A percentile compares a stretch with the other conserved stretches of the same genome.
phyloP scores from a whole-genome alignment of 192 early-diverging fungal genomes.

The Allomyces arbusculus region DNA sequence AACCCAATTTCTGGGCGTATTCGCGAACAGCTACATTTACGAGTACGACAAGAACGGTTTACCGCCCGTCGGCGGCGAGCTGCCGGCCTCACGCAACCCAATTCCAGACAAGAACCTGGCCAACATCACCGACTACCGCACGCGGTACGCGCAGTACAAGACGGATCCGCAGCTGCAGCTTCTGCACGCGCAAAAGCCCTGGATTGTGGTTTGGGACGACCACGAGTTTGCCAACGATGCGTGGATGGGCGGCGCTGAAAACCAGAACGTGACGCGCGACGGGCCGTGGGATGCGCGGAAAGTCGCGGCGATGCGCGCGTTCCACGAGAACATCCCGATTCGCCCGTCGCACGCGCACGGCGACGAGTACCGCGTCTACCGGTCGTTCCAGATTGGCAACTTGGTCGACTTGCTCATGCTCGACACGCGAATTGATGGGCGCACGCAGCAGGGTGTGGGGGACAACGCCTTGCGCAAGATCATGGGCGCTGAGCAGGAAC shows the following conservation, averaged over 20 bases:
- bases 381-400: slow-evolving; percentile 15
- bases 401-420: slow-evolving; percentile 19
- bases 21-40: slow-evolving; percentile 7
- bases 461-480: slow-evolving; percentile 4
- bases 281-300: slow-evolving; percentile 9
- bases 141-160: slow-evolving; percentile 20
- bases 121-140: slow-evolving; percentile 14
- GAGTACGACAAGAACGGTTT: slow-evolving; percentile 16
- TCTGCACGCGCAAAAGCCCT: slow-evolving; percentile 12
- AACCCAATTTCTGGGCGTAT: too few relatives aligned
- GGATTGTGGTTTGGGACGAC: slow-evolving; percentile 17
- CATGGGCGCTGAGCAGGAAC: slow-evolving; percentile 14
- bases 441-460: slow-evolving; percentile 1
- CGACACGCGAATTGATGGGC: slow-evolving; percentile 18
- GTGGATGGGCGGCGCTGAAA: slow-evolving; percentile 2
- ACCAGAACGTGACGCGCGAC: slow-evolving; percentile 1
- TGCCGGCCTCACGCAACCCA: slow-evolving; percentile 11
- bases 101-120: slow-evolving; percentile 10
- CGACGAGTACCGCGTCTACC: slow-evolving; percentile 12
- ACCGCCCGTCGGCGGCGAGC: slow-evolving; percentile 7
- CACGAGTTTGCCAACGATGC: slow-evolving; percentile 21
- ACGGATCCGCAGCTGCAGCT: slow-evolving; percentile 13
- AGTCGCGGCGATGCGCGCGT: slow-evolving; percentile 14
- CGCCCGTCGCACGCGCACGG: slow-evolving; percentile 3
- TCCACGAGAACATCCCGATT: slow-evolving; percentile 23